These are phyloP conservation scores for Kregervanrija fluxuum DNA, from an alignment of 805 yeast genomes.

Conservation along the genomic window DNA sequence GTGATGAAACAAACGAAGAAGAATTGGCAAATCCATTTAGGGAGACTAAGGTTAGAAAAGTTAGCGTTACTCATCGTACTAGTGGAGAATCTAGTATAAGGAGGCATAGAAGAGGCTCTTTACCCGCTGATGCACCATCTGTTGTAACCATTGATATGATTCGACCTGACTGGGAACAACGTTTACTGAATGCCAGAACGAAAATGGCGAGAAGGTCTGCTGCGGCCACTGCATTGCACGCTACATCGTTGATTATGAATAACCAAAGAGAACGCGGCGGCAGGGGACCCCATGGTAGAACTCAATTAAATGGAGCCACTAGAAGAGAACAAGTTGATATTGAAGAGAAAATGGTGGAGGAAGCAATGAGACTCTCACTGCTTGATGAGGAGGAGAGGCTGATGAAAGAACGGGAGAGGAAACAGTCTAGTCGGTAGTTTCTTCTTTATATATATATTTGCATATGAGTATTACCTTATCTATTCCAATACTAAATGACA, in stretches of 20 bases:
- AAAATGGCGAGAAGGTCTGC: conserved; percentile 83
- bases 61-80: not conserved
- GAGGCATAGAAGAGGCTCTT: conserved; percentile 40
- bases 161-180: conserved; percentile 89
- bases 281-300: conserved; percentile 71
- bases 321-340: conserved; percentile 30
- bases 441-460: too few relatives aligned
- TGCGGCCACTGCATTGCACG: conserved; percentile 90
- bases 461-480: too few relatives aligned
- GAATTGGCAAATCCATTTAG: conserved; percentile 6
- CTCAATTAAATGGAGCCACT: conserved; percentile 33
- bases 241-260: conserved; percentile 61
- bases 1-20: conserved; percentile 5
- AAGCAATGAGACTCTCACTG: conserved; percentile 70
- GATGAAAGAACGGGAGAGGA: conserved; percentile 19
- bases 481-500: too few relatives aligned
- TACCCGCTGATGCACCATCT: conserved; percentile 59
- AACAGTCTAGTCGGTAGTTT: not conserved
- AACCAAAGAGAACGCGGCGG: conserved; percentile 28
- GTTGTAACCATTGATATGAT: conserved; percentile 77
- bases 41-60: not conserved
- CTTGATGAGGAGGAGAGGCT: conserved; percentile 59
- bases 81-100: not conserved
- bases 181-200: conserved; percentile 62
- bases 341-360: conserved; percentile 77